Base-by-base conservation (phyloP, 768 basidiomycete genomes). In the Gyrodon lividus region DNA sequence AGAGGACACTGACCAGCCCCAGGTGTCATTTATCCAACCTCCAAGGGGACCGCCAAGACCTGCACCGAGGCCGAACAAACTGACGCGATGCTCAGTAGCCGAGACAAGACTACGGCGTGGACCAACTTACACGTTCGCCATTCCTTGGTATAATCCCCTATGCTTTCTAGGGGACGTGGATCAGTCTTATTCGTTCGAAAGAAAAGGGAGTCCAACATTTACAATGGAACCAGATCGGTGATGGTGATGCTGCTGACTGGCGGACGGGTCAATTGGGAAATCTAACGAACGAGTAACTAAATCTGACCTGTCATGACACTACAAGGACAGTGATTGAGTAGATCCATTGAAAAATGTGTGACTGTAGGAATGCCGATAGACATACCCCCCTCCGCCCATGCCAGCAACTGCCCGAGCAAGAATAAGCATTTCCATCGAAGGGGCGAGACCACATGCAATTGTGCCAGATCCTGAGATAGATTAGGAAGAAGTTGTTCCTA, bases 381-480 rank as follows among this genome's bases (percentile, higher is more conserved):
- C 86, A 70, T 66, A 90, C 84, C 92, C 88, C 69, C 92, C 93
- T 50, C 93, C 92, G 50, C 91, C 93, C 83, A 92, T 90, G 43
- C 94, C 94, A 23, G 94, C 92, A 39, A 97, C 70, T 3, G 90
- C 84, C 12, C 95, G 82, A 50, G 88, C 89, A 37, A 77, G 76
- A 55, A 96, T 92, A 47, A 97, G 78, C 12, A 77, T 67, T 55
- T 82, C 78, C 94, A 98, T 96, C 6, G 86, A 88, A 8, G 87
- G 83, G 37, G 92, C 95, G 37, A 94, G 59, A 1, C 91, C 96
- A 64, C 94, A 98, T 14, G 86, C 75, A 37, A 92, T 74, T 2
- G 93, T 98, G 19, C 95, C 95, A 54, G 81, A 75, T 19, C 87
- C 88, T 90, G 63, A 33, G 38, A 55, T 55, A 30, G 45, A 60